Evolutionary conservation across 164 flowering plant species (phyloP).

Genomic region (Macadamia tetraphylla): DNA sequence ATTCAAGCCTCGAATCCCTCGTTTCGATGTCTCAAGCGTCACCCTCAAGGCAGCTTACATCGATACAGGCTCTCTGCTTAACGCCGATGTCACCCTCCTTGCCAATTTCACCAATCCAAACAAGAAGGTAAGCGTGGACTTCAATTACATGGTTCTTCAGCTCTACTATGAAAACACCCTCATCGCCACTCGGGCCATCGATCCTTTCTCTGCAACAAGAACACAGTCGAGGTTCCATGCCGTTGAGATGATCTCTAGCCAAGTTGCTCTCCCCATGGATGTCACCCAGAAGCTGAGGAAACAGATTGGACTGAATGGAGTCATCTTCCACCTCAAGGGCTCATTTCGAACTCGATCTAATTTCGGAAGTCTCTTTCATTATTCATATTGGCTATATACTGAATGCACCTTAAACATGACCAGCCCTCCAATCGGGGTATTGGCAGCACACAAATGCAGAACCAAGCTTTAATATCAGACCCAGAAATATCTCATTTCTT

Average conservation of each 20-base stretch:
- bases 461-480: conserved; percentile 35
- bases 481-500: too few species aligned
- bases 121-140: conserved; percentile 54
- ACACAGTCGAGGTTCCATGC: conserved; percentile 22
- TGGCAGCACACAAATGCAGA: conserved; percentile 35
- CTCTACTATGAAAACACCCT: conserved; percentile 45
- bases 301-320: conserved; percentile 33
- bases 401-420: conserved; percentile 35
- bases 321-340: conserved; percentile 38
- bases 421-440: conserved; percentile 56
- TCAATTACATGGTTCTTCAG: conserved; percentile 37
- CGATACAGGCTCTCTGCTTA: conserved; percentile 64
- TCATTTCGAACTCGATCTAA: conserved; percentile 42
- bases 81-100: conserved; percentile 56
- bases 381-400: conserved; percentile 50
- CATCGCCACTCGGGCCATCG: conserved; percentile 43
- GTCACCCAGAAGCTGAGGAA: conserved; percentile 24
- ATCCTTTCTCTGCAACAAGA: conserved; percentile 40
- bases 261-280: conserved; percentile 36
- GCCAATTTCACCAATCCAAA: conserved; percentile 76
- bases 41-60: conserved; percentile 71
- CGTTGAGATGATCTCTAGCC: conserved; percentile 55
- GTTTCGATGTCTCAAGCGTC: conserved; percentile 46
- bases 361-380: conserved; percentile 41
- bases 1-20: conserved; percentile 57